Conservation (phyloP, 2,329 filamentous ascomycete genomes). For the Xylariaceae sp. region DNA sequence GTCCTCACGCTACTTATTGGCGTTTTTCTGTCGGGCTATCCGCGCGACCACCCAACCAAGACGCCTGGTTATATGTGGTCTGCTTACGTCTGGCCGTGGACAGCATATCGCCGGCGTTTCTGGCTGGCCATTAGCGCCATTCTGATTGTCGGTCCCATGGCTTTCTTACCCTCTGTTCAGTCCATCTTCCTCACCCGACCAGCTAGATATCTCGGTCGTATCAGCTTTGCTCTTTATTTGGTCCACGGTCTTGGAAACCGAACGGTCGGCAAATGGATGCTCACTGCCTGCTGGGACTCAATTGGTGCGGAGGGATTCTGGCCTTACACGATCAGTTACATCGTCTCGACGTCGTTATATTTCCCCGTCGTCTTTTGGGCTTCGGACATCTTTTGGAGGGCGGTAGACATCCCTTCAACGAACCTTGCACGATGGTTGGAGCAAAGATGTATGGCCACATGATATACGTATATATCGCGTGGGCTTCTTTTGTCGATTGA, state of each 20-base stretch:
- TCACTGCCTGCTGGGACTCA: constrained; percentile 24
- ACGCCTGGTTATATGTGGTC: constrained; percentile 26
- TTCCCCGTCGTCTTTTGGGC: constrained; percentile 41
- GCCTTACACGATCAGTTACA: constrained; percentile 22
- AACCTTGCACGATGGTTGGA: constrained; percentile 24
- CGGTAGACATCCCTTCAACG: constrained; percentile 23
- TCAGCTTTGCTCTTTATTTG: constrained; percentile 56
- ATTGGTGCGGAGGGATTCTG: constrained; percentile 27
- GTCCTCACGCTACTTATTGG: constrained; percentile 18
- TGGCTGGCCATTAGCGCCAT: constrained; percentile 30
- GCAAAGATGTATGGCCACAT: constrained; percentile 15
- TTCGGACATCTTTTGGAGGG: constrained; percentile 45
- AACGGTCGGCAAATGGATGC: constrained; percentile 23
- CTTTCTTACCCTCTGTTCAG: constrained; percentile 21
- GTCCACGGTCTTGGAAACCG: constrained; percentile 44
- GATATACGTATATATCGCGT: not conserved
- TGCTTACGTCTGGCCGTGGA: constrained; percentile 24
- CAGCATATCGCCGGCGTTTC: constrained; percentile 25
- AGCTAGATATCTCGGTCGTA: constrained; percentile 51
- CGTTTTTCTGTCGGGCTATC: constrained; percentile 25
- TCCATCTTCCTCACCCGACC: constrained; percentile 22
- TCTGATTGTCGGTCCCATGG: constrained; percentile 29
- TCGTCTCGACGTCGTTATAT: constrained; percentile 19
- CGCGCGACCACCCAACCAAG: constrained; percentile 21
- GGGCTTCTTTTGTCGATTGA: too few species aligned